Base-by-base conservation (phyloP, 768 basidiomycete genomes). In the Antrodiella citrinella region DNA sequence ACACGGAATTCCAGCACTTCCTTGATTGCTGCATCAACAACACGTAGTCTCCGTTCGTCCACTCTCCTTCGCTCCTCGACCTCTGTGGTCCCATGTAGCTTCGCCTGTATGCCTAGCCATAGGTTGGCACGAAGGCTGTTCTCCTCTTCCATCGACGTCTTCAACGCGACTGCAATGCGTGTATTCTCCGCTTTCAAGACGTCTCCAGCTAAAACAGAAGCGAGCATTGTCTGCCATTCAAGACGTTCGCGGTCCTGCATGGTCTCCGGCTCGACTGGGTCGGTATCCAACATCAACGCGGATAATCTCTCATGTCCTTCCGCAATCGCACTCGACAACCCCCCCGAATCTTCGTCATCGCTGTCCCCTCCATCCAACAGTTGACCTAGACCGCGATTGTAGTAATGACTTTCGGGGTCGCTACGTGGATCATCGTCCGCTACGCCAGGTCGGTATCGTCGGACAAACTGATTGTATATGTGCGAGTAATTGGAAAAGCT, bases 181-280 rank as follows among this genome's bases (percentile, higher is more conserved):
- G 87, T 88, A 69, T 92, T 96, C 70, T 98, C 96, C 0, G 91
- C 87, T 64, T 86, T 91, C 55, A 99, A 79, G 10, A 99, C 92
- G 59, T 98, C 94, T 9, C 96, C 94, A 24, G 81, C 81, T 43
- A 99, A 75, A 21, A 98, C 95, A 24, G 93, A 95, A 11, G 90
- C 81, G 25, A 98, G 80, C 82, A 97, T 86, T 15, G 86, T 86
- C 66, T 94, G 92, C 96, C 96, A 98, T 67, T 96, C 93, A 44
- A 94, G 67, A 22, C 94, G 75, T 59, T 92, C 88, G 54, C 79
- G 75, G 61, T 91, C 86, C 59, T 87, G 81, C 48, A 75, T 71
- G 1, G 86, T 84, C 39, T 80, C 77, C 21, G 86, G 82, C 51
- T 82, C 75, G 46, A 78, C 75, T 44, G 77, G 72, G 56, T 86